Evolutionary conservation across 192 early-diverging fungal species (phyloP), one percentile per base, ranked within the genome.

Genomic region (Backusella mclennaniae): DNA sequence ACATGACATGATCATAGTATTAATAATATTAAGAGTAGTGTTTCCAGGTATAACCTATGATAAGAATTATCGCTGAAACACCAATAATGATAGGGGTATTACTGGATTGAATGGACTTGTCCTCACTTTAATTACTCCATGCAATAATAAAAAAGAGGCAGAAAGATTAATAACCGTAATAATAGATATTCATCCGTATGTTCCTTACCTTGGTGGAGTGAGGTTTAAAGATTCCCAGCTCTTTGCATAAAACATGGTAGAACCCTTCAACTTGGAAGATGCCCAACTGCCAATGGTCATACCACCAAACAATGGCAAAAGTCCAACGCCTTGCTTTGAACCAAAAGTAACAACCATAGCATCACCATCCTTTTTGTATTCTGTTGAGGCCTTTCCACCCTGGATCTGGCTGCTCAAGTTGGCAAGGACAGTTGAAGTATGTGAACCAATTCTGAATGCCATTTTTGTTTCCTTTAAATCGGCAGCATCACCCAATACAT

Each of bases 401-500:
- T 15, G 68, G 7, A 76, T 63, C 26, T 75, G 56, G 14, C 70
- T 53, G n/a, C 33, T 23, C 15, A 85, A 78, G 23, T 83, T 85
- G 19, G 67, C 66, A 21, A 71, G 35, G 8, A 73, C 67, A 12
- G 75, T 12, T 6, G 38, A n/a, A 4, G 44, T 77, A 38, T 85
- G 82, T 21, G 35, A 23, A 7, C 15, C 1, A 41, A 73, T 78
- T 35, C 77, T 69, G 42, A 46, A 80, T 5, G 82, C 84, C 42
- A 79, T 35, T 52, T 85, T 85, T 2, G 77, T 49, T 69, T 83
- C 84, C 1, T 76, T 67, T n/a, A 81, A 38, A 73, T 83, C 80
- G 1, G 74, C 75, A 56, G 75, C 69, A 63, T 85, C 84, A 29
- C 84, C 84, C 4, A 81, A 23, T 19, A 83, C 84, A 66, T 83